A percentile compares a stretch with the other conserved stretches of the same genome.
These are phyloP conservation scores for Aspergillus panamensis DNA, from an alignment of 495 filamentous ascomycete genomes.

Conservation along the genomic window DNA sequence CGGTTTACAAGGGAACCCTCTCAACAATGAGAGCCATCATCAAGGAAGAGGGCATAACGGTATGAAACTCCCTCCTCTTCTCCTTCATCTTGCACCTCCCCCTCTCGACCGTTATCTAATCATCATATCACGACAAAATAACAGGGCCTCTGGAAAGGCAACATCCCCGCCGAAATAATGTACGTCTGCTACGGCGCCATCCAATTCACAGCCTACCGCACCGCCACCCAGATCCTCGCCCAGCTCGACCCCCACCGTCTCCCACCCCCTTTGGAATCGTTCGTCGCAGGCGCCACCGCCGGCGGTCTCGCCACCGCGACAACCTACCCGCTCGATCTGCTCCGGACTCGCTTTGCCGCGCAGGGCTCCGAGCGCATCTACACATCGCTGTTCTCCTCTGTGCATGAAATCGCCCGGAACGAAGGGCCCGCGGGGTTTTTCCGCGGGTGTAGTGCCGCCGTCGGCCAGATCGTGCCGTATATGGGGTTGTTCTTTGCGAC, in stretches of 20 bases:
- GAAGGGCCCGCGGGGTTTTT: slow-evolving; percentile 83
- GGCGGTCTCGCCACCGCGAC: slow-evolving; percentile 75
- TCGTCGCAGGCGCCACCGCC: slow-evolving; percentile 75
- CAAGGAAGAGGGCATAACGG: slow-evolving; percentile 70
- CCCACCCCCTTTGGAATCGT: slow-evolving; percentile 62
- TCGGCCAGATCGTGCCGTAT: slow-evolving; percentile 86
- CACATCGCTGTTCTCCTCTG: slow-evolving; percentile 57
- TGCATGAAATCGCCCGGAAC: slow-evolving; percentile 65
- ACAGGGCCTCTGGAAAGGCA: slow-evolving; percentile 93
- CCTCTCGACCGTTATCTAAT: not conserved
- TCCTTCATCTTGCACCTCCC: too few species aligned
- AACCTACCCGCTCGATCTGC: slow-evolving; percentile 91
- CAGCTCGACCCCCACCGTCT: slow-evolving; percentile 44
- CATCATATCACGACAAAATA: not conserved
- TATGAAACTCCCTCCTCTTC: slow-evolving; percentile 27
- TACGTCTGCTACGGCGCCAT: slow-evolving; percentile 84
- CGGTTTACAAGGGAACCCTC: slow-evolving; percentile 75
- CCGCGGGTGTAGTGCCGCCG: slow-evolving; percentile 72
- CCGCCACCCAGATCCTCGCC: slow-evolving; percentile 58
- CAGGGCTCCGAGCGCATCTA: slow-evolving; percentile 87
- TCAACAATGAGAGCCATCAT: slow-evolving; percentile 74
- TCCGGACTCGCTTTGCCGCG: slow-evolving; percentile 92
- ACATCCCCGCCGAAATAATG: slow-evolving; percentile 88
- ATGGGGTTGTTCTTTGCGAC: slow-evolving; percentile 94
- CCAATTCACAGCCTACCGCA: slow-evolving; percentile 90